phyloP scores from a whole-genome alignment of 1,284 basidiomycete genomes.

The Cerioporus squamosus region DNA sequence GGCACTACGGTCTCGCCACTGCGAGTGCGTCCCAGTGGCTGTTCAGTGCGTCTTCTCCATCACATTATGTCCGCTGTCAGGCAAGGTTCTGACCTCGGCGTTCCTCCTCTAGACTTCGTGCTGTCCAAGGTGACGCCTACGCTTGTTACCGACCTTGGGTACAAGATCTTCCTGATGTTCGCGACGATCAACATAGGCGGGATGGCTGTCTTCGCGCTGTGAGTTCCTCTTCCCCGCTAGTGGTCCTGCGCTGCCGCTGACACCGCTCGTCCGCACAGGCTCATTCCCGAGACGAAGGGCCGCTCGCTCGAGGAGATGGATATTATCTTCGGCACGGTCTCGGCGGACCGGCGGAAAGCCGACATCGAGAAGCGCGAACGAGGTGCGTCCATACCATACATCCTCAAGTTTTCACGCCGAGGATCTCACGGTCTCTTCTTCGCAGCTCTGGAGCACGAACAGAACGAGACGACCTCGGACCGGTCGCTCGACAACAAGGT shows the following conservation, averaged over 20 bases:
- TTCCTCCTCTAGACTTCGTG: constrained; percentile 59
- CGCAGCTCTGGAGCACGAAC: constrained; percentile 26
- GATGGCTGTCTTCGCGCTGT: constrained; percentile 40
- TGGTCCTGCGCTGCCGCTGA: constrained; percentile 8
- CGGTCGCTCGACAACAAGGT: constrained; percentile 26
- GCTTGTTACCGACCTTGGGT: constrained; percentile 62
- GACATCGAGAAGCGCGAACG: constrained; percentile 54
- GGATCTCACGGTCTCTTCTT: not conserved
- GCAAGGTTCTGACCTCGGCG: not conserved
- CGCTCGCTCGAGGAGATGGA: constrained; percentile 81
- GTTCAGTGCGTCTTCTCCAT: constrained; percentile 57
- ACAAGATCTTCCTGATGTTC: constrained; percentile 74
- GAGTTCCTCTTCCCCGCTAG: not conserved
- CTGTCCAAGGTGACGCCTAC: constrained; percentile 72
- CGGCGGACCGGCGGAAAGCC: constrained; percentile 57
- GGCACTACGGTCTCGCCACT: constrained; percentile 75
- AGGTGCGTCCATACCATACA: constrained; percentile 38
- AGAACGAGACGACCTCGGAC: constrained; percentile 26
- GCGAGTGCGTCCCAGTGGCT: constrained; percentile 80
- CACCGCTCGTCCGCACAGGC: constrained; percentile 35
- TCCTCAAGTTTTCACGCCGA: not conserved
- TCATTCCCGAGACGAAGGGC: constrained; percentile 79
- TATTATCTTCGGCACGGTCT: constrained; percentile 74
- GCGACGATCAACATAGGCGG: constrained; percentile 58
- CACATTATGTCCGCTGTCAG: not conserved